Base-by-base conservation (phyloP, 805 yeast species). In the Wickerhamomyces queroliae region DNA sequence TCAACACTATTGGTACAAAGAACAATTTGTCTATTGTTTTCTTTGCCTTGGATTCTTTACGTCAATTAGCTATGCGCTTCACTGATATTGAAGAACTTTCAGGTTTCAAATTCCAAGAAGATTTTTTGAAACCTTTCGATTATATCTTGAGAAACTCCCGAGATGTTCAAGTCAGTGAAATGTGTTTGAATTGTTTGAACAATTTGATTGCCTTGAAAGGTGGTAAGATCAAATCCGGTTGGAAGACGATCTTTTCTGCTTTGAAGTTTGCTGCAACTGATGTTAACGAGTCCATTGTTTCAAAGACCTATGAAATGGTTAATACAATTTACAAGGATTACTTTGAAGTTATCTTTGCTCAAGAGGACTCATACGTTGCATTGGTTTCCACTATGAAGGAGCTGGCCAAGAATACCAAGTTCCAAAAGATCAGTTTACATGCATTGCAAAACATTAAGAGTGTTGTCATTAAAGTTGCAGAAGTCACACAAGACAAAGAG, bases 71-170 rank as follows among this genome's bases (percentile, higher is more conserved):
- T 5, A 83, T 87, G 77, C 74, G 98, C 52, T 95, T 93, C 60
- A 76, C 93, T 53, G 95, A 88, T 43, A 76, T 93, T 46, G 98
- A 93, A 42, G 99, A 93, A 61, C 74, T 93, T 60, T 75, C 97
- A 0, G 96, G 95, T 54, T 93, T 93, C 71, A 89, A 85, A 60
- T 93, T 93, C 66, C 99, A 93, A 61, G 83, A 83, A 52, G 97
- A 91, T 56, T 95, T 93, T 54, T 72, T 93, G 58, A 78, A 80
- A 54, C 99, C 99, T 2, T 93, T 90, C 62, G 87, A 83, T 48
- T 81, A 81, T 56, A 80, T 89, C 18, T 71, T 93, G 50, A 62
- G 68, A 39, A 76, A 87, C 56, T 84, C 86, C 45, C 70, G 70
- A 12, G 78, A 82, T 23, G 58, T 72, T 9, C 83, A 80, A 38